phyloP scores from a whole-genome alignment of 2,329 filamentous ascomycete genomes.

The Teratosphaeriaceae sp. region DNA sequence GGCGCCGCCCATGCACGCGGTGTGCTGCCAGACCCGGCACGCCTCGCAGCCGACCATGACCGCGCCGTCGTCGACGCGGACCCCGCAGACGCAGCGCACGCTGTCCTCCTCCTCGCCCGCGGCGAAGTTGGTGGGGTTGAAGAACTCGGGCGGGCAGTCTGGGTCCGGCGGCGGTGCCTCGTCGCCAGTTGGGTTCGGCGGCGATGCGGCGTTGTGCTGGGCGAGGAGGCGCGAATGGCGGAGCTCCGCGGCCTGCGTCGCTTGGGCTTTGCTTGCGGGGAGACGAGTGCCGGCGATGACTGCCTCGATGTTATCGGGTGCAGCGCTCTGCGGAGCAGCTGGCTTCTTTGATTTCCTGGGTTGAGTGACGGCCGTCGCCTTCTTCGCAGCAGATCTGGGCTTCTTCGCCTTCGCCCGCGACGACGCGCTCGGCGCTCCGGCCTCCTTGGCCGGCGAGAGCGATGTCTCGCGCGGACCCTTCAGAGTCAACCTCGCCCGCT shows the following conservation, averaged over 20 bases:
- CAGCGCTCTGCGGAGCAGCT: too few relatives aligned
- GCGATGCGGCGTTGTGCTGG: background rate
- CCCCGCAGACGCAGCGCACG: conserved; percentile 24
- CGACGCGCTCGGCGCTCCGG: too few relatives aligned
- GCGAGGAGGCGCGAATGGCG: conserved; percentile 14
- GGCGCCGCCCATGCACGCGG: conserved; percentile 17
- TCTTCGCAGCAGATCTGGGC: background rate
- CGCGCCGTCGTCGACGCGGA: conserved; percentile 10
- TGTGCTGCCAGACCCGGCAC: conserved; percentile 27
- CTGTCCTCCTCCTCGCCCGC: conserved; percentile 11
- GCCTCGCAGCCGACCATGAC: conserved; percentile 20
- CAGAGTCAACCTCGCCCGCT: too few relatives aligned
- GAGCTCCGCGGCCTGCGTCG: conserved; percentile 10
- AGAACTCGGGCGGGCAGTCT: conserved; percentile 24
- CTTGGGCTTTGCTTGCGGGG: conserved; percentile 16
- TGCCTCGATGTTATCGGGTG: conserved; percentile 4
- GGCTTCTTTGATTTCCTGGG: too few relatives aligned
- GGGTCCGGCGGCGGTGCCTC: too few relatives aligned
- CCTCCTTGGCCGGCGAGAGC: background rate
- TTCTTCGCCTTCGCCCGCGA: background rate
- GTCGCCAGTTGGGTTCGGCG: too few relatives aligned
- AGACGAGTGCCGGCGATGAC: conserved; percentile 17
- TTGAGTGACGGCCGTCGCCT: background rate
- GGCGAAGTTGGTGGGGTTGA: conserved; percentile 16
- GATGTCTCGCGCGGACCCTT: conserved; percentile 2